These are phyloP conservation scores for Fusarium sp. DNA, from an alignment of 2,329 filamentous ascomycete species.

Conservation along the genomic window DNA sequence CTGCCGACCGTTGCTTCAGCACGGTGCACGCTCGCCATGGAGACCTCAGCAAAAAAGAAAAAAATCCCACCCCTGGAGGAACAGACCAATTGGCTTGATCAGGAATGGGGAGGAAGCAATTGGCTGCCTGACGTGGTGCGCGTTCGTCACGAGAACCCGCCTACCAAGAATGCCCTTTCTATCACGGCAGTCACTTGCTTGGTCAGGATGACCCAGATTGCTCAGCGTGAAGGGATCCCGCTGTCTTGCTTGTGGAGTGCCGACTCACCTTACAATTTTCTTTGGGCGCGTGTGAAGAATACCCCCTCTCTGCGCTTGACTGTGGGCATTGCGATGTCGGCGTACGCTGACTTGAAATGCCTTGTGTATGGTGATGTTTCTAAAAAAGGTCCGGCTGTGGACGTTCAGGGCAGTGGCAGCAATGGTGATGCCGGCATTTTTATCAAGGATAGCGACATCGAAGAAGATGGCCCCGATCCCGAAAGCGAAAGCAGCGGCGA, in stretches of 20 bases:
- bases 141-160: not conserved
- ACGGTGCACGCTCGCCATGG: not conserved
- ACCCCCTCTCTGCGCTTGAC: not conserved
- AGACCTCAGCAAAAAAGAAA: not conserved
- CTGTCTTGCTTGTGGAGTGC: not conserved
- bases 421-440: not conserved
- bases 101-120: not conserved
- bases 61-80: not conserved
- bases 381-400: not conserved
- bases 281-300: not conserved
- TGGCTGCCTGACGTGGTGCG: not conserved
- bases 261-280: not conserved
- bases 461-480: not conserved
- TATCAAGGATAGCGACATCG: not conserved
- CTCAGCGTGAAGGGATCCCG: not conserved
- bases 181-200: accelerated
- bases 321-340: accelerated
- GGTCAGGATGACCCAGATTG: not conserved
- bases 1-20: no score
- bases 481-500: constrained; percentile 5
- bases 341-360: not conserved
- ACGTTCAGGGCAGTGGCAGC: not conserved
- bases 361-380: not conserved
- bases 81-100: not conserved
- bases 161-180: not conserved